Conservation (phyloP, 208 protist genomes). For the Trypanosoma vivax region DNA sequence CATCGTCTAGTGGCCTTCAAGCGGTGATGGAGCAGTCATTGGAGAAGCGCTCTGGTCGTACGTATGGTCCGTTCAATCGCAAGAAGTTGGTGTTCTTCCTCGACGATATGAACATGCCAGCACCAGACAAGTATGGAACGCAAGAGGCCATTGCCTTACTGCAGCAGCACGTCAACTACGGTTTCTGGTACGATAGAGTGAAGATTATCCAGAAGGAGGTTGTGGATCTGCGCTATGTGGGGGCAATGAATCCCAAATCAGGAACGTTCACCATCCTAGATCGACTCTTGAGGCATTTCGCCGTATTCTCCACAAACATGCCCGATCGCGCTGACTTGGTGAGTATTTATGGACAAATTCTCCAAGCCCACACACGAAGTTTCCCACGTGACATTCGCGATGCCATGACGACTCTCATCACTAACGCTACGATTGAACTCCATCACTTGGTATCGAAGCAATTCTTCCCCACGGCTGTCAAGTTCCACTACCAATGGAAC, state of each 20-base stretch:
- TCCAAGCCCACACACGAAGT: constrained; percentile 86
- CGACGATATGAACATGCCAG: constrained; percentile 99
- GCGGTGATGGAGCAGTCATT: constrained; percentile 94
- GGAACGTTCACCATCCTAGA: constrained; percentile 97
- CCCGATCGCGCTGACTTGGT: constrained; percentile 87
- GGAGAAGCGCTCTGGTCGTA: constrained; percentile 95
- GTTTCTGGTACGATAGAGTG: constrained; percentile 97
- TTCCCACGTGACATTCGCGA: constrained; percentile 87
- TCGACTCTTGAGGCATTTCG: constrained; percentile 95
- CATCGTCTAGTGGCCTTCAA: constrained; percentile 90
- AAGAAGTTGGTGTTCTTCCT: constrained; percentile 97
- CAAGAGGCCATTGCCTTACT: constrained; percentile 96
- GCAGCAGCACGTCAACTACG: constrained; percentile 97
- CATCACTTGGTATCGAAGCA: constrained; percentile 83
- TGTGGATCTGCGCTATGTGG: constrained; percentile 93
- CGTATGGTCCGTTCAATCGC: constrained; percentile 93
- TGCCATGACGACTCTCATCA: constrained; percentile 78
- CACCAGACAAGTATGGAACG: constrained; percentile 97
- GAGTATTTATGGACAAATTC: constrained; percentile 94
- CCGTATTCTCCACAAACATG: constrained; percentile 94
- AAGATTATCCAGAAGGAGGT: constrained; percentile 95
- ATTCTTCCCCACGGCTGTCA: constrained; percentile 97
- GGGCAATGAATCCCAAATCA: constrained; percentile 97
- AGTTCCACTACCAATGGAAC: constrained; percentile 99
- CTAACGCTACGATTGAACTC: constrained; percentile 90